These are phyloP conservation scores for Pseudoturritis turrita DNA, from an alignment of 345 rosid species.

Conservation along the genomic window DNA sequence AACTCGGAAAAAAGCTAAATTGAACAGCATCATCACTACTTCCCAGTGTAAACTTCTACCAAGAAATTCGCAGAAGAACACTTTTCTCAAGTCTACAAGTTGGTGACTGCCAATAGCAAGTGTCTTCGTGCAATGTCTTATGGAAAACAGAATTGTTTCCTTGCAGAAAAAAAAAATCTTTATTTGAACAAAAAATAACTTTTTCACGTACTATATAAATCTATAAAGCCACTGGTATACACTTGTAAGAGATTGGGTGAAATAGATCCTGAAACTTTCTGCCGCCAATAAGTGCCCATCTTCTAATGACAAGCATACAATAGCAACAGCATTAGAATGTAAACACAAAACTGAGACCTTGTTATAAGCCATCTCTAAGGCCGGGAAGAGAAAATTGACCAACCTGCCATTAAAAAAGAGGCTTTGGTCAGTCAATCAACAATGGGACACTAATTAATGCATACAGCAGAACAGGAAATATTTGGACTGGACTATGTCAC, in stretches of 20 bases:
- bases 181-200: not conserved
- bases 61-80: not conserved
- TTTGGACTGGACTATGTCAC: not conserved
- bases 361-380: slow-evolving; percentile 18
- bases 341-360: slow-evolving; percentile 29
- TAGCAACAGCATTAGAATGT: slow-evolving; percentile 13
- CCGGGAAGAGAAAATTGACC: slow-evolving; percentile 12
- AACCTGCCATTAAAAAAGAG: slow-evolving; percentile 34
- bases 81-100: slow-evolving; percentile 7
- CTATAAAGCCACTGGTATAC: slow-evolving; percentile 17
- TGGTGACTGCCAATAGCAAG: not conserved
- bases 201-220: slow-evolving; percentile 15
- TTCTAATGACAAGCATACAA: slow-evolving; percentile 36
- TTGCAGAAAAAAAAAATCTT: slow-evolving; percentile 3
- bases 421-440: slow-evolving; percentile 19
- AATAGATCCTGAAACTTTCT: slow-evolving; percentile 31
- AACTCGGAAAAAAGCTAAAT: not conserved
- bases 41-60: not conserved
- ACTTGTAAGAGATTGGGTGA: slow-evolving; percentile 21
- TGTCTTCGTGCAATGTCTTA: not conserved
- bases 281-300: slow-evolving; percentile 46
- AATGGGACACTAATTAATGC: not conserved
- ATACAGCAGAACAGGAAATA: not conserved
- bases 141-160: not conserved
- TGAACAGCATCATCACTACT: not conserved